phyloP scores from a whole-genome alignment of 148 eudicot genomes.

The Chenopodium album region DNA sequence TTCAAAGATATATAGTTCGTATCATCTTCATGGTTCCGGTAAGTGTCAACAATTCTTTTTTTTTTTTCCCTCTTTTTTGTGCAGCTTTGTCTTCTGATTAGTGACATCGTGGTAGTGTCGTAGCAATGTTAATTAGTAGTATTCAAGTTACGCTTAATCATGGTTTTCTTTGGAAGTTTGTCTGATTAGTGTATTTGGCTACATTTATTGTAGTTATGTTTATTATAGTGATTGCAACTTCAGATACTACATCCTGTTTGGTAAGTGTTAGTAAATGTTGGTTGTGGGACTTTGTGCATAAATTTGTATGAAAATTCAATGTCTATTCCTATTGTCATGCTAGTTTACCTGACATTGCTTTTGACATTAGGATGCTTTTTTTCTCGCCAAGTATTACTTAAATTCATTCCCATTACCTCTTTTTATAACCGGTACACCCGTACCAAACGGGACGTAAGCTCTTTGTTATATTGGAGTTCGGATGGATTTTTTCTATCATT shows the following conservation, averaged over 20 bases:
- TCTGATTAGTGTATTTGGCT: background rate
- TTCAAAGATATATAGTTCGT: conserved; percentile 92
- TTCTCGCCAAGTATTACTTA: too few relatives aligned
- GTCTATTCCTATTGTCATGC: too few relatives aligned
- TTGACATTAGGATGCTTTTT: too few relatives aligned
- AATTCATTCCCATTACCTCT: too few relatives aligned
- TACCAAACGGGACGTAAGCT: too few relatives aligned
- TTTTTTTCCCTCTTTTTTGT: background rate
- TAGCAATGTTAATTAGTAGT: background rate
- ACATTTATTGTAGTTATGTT: background rate
- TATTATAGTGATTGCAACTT: background rate
- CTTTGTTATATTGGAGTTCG: background rate
- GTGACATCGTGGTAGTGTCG: background rate
- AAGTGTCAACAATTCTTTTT: conserved; percentile 31
- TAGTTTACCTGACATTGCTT: too few relatives aligned
- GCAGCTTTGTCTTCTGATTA: background rate
- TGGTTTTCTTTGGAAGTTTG: background rate
- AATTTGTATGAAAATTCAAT: too few relatives aligned
- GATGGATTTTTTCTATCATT: too few relatives aligned
- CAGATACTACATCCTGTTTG: background rate
- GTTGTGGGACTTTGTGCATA: too few relatives aligned
- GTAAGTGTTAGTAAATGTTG: too few relatives aligned
- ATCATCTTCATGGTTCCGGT: conserved; percentile 98
- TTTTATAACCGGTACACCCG: too few relatives aligned
- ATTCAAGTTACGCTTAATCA: background rate